Base-by-base conservation (phyloP, 768 basidiomycete genomes). In the Pleurotus ostreatus region DNA sequence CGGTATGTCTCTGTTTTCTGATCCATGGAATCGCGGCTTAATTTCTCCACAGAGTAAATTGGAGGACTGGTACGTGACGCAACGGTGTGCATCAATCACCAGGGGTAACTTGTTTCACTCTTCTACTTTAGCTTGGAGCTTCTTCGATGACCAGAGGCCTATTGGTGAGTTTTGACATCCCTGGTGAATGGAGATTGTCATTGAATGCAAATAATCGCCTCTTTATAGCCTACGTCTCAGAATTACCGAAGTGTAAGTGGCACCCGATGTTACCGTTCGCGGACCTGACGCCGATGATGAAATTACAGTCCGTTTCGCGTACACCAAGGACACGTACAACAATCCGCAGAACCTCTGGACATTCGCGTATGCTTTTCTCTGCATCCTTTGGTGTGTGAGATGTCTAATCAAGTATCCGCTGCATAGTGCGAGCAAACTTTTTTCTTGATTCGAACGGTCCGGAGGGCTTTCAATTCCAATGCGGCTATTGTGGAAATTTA, bases 291-390 rank as follows among this genome's bases (percentile, higher is more conserved):
- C 16, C 39, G 16, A 43, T 44, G 20, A 12, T 48, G 43, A n/a
- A 34, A 13, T 34, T 47, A 8, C 63, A 83, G 82, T 79, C 62
- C 80, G 81, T 34, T 85, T 85, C 69, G 71, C 81, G 9, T 85
- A 85, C 64, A 85, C 84, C 1, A 68, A 66, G 46, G 80, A 82
- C 22, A 86, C 83, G 3, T 85, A 83, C 71, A 85, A 82, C 66
- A 78, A 84, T 62, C 84, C 83, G 0, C 79, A 83, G 54, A 80
- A 77, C 57, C 66, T 85, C 11, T 85, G 83, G 82, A 68, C 62
- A 5, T 84, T 81, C 53, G 79, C 80, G 82, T 82, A 69, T 55
- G 76, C 30, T 34, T 72, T 22, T 41, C n/a, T 13, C n/a, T 55
- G 1, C 13, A 15, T 16, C 37, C n/a, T 26, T 48, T 4, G 5